phyloP scores from a whole-genome alignment of 257 asterid genomes.

The Solanum neorickii region DNA sequence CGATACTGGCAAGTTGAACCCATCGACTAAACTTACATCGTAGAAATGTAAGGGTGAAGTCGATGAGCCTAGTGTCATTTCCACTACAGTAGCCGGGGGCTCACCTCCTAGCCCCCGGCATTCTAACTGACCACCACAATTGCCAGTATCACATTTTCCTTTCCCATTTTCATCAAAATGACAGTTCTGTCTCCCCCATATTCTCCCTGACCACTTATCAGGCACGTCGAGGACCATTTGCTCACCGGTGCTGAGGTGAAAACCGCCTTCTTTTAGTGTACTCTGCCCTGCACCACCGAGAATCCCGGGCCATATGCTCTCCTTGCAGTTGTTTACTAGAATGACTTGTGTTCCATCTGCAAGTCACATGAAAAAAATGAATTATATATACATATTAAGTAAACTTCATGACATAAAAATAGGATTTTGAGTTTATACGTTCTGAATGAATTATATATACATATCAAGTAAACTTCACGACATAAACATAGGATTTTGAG shows the following conservation, averaged over 20 bases:
- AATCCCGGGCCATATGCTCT: slow-evolving; percentile 84
- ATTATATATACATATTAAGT: neutral
- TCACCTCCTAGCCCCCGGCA: slow-evolving; percentile 70
- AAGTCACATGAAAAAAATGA: neutral
- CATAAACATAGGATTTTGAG: neutral
- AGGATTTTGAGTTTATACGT: neutral
- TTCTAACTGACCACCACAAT: slow-evolving; percentile 49
- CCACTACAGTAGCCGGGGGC: slow-evolving; percentile 93
- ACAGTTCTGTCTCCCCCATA: slow-evolving; percentile 80
- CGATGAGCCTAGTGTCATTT: slow-evolving; percentile 85
- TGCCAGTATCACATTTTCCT: slow-evolving; percentile 78
- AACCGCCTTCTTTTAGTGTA: slow-evolving; percentile 57
- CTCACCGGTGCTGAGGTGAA: slow-evolving; percentile 43
- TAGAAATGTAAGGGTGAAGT: slow-evolving; percentile 71
- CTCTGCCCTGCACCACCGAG: slow-evolving; percentile 70
- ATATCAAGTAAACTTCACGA: neutral
- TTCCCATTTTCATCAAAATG: slow-evolving; percentile 32
- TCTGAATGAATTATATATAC: neutral
- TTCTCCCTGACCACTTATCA: slow-evolving; percentile 81
- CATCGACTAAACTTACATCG: slow-evolving; percentile 83
- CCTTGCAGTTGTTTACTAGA: slow-evolving; percentile 77
- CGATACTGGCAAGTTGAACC: slow-evolving; percentile 83
- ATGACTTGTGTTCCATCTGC: slow-evolving; percentile 75
- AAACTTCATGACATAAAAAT: neutral
- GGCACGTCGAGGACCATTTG: slow-evolving; percentile 54